phyloP scores from a whole-genome alignment of 345 rosid species.

The Anacardium occidentale region DNA sequence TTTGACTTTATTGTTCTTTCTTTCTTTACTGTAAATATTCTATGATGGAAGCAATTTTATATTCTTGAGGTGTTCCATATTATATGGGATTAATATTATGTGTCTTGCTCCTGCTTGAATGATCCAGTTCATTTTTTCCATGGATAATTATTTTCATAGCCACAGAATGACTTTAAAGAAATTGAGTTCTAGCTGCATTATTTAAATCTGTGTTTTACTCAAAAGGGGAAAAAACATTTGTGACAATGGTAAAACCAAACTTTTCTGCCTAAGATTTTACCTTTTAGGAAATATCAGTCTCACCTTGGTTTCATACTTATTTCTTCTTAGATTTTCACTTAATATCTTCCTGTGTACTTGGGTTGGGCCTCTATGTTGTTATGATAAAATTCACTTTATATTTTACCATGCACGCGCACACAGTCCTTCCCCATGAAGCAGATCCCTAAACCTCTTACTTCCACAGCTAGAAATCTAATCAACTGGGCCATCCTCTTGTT shows the following conservation, averaged over 20 bases:
- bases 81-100: background rate
- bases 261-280: background rate
- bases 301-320: background rate
- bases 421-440: no score
- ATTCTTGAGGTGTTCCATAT: constrained; percentile 1
- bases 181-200: background rate
- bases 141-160: background rate
- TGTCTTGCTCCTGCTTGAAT: background rate
- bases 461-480: no score
- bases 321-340: background rate
- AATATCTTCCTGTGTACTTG: background rate
- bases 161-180: background rate
- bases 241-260: background rate
- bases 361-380: background rate
- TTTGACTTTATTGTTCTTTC: background rate
- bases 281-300: background rate
- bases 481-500: no score
- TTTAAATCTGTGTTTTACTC: background rate
- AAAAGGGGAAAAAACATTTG: background rate
- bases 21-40: background rate
- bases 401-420: background rate
- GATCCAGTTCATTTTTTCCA: background rate
- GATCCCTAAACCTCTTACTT: no score
- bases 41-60: background rate
- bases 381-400: background rate